Conservation (phyloP, 495 filamentous ascomycete genomes). For the Pseudotulostoma volvatum region DNA sequence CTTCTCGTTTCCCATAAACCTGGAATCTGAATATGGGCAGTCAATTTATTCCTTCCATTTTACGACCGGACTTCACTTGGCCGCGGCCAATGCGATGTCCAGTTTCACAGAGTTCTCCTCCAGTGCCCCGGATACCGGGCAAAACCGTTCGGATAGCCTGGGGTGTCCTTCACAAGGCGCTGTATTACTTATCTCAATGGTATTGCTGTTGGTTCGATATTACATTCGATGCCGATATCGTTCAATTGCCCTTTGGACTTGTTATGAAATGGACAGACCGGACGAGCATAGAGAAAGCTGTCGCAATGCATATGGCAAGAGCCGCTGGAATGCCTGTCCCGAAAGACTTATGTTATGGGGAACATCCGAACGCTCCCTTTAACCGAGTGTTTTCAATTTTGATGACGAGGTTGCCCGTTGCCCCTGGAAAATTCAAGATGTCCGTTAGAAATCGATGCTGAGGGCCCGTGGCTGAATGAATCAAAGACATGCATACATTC, state of each 20-base stretch:
- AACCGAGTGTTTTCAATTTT: constrained; percentile 19
- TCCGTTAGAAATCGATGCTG: constrained; percentile 3
- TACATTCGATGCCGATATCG: constrained; percentile 9
- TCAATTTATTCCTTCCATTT: constrained; percentile 8
- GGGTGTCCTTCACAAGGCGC: constrained; percentile 11
- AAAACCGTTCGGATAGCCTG: constrained; percentile 3
- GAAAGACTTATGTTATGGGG: constrained; percentile 23
- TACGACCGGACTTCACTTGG: constrained; percentile 15
- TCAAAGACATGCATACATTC: constrained; percentile 6
- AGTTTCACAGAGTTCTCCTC: constrained; percentile 3
- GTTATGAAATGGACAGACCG: constrained; percentile 24
- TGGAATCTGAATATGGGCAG: no score
- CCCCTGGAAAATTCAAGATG: constrained; percentile 6
- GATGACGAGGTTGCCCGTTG: constrained; percentile 19
- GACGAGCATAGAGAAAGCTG: constrained; percentile 24
- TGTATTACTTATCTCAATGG: constrained; percentile 13
- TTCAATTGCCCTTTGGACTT: constrained; percentile 18
- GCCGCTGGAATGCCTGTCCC: constrained; percentile 24
- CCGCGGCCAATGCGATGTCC: constrained; percentile 6
- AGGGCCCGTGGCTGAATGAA: constrained; percentile 8
- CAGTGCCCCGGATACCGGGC: not conserved
- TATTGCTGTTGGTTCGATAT: constrained; percentile 15
- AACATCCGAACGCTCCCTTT: constrained; percentile 20
- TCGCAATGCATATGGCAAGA: constrained; percentile 21
- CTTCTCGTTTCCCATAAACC: no score